Conservation (phyloP, 2,329 filamentous ascomycete species). For the Venturia carpophila region DNA sequence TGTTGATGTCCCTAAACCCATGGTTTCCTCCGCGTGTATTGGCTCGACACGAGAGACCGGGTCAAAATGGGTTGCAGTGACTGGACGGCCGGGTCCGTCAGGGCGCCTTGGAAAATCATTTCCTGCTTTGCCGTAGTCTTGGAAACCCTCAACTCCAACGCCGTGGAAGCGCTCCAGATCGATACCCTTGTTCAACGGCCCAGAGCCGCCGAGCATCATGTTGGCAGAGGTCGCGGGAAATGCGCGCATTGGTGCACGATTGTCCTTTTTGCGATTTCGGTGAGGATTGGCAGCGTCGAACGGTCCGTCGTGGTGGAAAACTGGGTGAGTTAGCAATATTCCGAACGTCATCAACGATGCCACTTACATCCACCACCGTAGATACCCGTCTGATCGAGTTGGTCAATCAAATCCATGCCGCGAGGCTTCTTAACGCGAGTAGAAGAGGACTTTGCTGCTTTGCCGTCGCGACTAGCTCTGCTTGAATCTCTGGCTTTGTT, state of each 20-base stretch:
- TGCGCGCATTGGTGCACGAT: conserved; percentile 87
- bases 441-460: conserved; percentile 28
- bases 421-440: conserved; percentile 34
- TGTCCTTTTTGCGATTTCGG: conserved; percentile 76
- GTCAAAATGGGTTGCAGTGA: conserved; percentile 48
- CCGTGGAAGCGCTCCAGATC: conserved; percentile 88
- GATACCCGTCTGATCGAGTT: conserved; percentile 91
- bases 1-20: conserved; percentile 86
- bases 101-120: conserved; percentile 21
- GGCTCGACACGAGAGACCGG: conserved; percentile 58
- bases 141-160: conserved; percentile 74
- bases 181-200: conserved; percentile 71
- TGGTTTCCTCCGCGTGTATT: conserved; percentile 74
- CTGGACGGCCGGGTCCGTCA: conserved; percentile 34
- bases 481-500: conserved; percentile 44
- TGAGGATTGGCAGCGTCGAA: conserved; percentile 95
- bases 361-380: conserved; percentile 82
- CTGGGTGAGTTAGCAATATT: conserved; percentile 38
- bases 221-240: conserved; percentile 90
- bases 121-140: conserved; percentile 59
- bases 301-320: conserved; percentile 95
- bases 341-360: conserved; percentile 1
- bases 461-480: conserved; percentile 37
- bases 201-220: conserved; percentile 81
- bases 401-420: conserved; percentile 83